Conservation (phyloP, 805 yeast genomes). For the Wickerhamiella musiphila region DNA sequence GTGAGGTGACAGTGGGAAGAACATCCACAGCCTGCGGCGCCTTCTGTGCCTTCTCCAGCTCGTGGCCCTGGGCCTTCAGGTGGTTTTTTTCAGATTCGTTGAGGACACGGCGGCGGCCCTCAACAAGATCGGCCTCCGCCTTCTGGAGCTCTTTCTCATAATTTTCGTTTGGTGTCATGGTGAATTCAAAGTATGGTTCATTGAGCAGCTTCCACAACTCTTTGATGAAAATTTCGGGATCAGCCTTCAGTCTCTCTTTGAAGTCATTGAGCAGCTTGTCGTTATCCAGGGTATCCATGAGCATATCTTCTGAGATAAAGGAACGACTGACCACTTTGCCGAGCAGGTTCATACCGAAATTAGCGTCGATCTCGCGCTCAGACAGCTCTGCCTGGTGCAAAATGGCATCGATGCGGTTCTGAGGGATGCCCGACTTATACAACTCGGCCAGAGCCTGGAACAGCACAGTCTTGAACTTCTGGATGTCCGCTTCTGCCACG, state of each 20-base stretch:
- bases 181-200: conserved; percentile 48
- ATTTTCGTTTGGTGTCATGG: conserved; percentile 52
- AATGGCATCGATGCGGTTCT: conserved; percentile 59
- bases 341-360: conserved; percentile 69
- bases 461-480: conserved; percentile 32
- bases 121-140: conserved; percentile 42
- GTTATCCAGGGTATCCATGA: conserved; percentile 43
- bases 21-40: conserved; percentile 56
- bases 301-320: conserved; percentile 66
- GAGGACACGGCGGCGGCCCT: conserved; percentile 27
- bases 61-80: conserved; percentile 42
- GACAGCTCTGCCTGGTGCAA: conserved; percentile 73
- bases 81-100: conserved; percentile 37
- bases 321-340: conserved; percentile 68
- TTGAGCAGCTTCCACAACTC: conserved; percentile 36
- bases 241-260: conserved; percentile 37
- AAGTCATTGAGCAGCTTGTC: conserved; percentile 42
- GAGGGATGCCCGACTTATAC: conserved; percentile 30
- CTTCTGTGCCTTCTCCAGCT: conserved; percentile 45
- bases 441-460: conserved; percentile 30
- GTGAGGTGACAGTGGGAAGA: conserved; percentile 58
- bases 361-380: conserved; percentile 74
- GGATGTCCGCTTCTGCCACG: conserved; percentile 30
- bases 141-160: conserved; percentile 33
- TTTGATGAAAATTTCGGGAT: conserved; percentile 43